Conservation (phyloP, 108 stramenopile species). For the Epipyxis sp. region DNA sequence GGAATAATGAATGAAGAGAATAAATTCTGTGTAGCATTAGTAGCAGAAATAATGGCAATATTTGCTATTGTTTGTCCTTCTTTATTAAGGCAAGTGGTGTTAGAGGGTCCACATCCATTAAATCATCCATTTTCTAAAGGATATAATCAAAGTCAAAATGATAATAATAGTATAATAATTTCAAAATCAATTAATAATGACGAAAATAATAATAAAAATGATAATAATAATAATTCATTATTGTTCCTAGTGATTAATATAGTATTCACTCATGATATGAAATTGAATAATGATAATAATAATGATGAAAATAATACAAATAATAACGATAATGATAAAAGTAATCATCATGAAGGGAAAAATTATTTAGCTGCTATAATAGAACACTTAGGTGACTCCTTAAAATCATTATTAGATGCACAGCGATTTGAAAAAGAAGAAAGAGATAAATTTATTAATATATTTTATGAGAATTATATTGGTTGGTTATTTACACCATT, state of each 20-base stretch:
- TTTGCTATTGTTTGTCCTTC: not conserved
- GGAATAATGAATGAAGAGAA: too few species aligned
- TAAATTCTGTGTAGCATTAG: too few species aligned
- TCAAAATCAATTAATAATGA: too few species aligned
- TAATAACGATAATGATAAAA: too few species aligned
- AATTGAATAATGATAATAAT: too few species aligned
- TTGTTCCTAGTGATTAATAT: not conserved
- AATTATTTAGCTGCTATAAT: not conserved
- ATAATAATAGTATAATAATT: too few species aligned
- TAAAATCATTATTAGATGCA: slow-evolving; percentile 21
- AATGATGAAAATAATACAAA: too few species aligned
- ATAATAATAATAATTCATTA: too few species aligned
- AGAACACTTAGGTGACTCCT: slow-evolving; percentile 14
- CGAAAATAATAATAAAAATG: too few species aligned
- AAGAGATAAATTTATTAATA: not conserved
- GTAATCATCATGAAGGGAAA: too few species aligned
- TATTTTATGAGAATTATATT: not conserved
- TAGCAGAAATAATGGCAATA: not conserved
- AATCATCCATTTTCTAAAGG: not conserved
- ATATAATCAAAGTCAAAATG: not conserved
- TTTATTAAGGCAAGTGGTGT: not conserved
- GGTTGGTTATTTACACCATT: not conserved
- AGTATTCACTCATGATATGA: not conserved
- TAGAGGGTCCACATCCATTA: not conserved
- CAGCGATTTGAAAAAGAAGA: not conserved